Evolutionary conservation across 768 basidiomycete genomes (phyloP), one percentile per base, ranked within the genome.

Genomic region (Xerocomellus chrysenteron): DNA sequence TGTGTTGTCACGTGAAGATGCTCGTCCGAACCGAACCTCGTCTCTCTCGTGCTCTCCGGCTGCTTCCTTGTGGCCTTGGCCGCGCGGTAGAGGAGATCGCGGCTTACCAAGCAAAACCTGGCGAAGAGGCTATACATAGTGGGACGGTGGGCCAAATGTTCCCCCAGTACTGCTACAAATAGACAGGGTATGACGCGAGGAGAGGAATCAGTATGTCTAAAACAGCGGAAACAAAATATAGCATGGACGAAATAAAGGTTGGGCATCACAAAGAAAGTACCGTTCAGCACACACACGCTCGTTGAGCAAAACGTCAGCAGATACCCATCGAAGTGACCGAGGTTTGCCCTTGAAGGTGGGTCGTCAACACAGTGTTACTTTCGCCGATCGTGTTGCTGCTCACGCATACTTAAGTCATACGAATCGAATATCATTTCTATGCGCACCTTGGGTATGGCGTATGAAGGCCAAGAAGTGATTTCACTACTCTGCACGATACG

Each of bases 401-500:
- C 26, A 8, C 5, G 40, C 17, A 1, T 61, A n/a, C n/a, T n/a
- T n/a, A 4, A 59, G 57, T 39, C 4, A 19, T 33, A 16, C 9
- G 11, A 1, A 43, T 36, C 9, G 1, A 33, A 28, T 24, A 14
- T 28, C 14, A 3, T 33, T 16, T 12, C 6, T 6, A 17, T 41
- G 8, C 56, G 1, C 36, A 60, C 62, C 58, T 49, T 36, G 35
- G 0, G 6, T 10, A 21, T 2, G 40, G 2, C 6, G 7, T 12
- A 24, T 10, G 46, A 36, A 60, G 10, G 5, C 10, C 26, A 10
- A 64, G 51, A 47, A 64, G 63, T 6, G 56, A 64, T 19, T 47
- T 61, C 49, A 64, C 62, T 5, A 40, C 56, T 42, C 52, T 58
- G 32, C 47, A 58, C 11, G 63, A 65, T 21, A 11, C 56, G 4